phyloP scores from a whole-genome alignment of 2,329 filamentous ascomycete genomes.

The Xylaria hypoxylon region DNA sequence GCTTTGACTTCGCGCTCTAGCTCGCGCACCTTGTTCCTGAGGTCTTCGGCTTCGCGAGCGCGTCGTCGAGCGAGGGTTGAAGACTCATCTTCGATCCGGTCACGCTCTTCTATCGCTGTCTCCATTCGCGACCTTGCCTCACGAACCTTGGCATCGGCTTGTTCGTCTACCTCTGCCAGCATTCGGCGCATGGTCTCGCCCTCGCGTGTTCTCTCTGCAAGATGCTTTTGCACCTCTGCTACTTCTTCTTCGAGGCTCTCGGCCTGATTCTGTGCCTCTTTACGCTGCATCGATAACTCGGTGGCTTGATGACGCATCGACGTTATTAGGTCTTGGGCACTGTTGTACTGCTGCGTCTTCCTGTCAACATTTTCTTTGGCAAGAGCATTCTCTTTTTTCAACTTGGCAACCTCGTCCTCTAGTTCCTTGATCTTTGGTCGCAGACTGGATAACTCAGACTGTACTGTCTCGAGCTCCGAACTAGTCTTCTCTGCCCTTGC shows the following conservation, averaged over 20 bases:
- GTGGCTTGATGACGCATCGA: conserved; percentile 94
- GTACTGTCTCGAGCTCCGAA: conserved; percentile 76
- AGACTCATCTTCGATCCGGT: conserved; percentile 91
- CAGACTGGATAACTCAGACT: conserved; percentile 78
- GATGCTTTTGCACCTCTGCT: conserved; percentile 84
- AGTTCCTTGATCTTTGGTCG: conserved; percentile 72
- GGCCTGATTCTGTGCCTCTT: conserved; percentile 83
- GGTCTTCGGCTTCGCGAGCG: conserved; percentile 86
- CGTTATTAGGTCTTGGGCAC: conserved; percentile 84
- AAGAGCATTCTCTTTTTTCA: conserved; percentile 74
- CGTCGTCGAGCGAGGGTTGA: conserved; percentile 80
- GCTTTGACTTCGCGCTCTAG: conserved; percentile 81
- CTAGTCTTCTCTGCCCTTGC: conserved; percentile 78
- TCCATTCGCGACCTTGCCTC: conserved; percentile 93
- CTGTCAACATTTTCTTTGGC: conserved; percentile 84
- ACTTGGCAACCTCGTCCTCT: conserved; percentile 77
- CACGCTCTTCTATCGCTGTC: conserved; percentile 90
- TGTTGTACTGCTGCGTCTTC: conserved; percentile 86
- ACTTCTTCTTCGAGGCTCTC: conserved; percentile 94
- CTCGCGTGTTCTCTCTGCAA: conserved; percentile 89
- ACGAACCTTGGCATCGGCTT: conserved; percentile 82
- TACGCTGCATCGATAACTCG: conserved; percentile 90
- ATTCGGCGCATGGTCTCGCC: conserved; percentile 94
- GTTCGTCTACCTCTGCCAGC: conserved; percentile 85
- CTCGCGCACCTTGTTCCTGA: conserved; percentile 82